A percentile compares a stretch with the other conserved stretches of the same genome.
Conservation (phyloP, 2,329 filamentous ascomycete genomes). For the Biscogniauxia sp. region DNA sequence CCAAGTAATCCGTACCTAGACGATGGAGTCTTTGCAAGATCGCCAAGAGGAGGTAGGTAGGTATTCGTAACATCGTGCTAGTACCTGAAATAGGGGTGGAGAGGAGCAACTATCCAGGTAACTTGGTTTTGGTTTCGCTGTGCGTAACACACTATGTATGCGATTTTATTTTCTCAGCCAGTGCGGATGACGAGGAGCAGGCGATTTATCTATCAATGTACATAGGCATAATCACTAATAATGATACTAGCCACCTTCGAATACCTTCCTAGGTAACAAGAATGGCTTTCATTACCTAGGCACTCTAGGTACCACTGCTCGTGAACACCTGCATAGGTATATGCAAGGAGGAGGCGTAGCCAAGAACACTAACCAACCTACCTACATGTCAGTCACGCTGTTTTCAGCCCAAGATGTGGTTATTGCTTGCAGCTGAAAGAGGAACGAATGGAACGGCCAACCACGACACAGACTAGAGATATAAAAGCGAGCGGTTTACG, state of each 20-base stretch:
- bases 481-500: no score
- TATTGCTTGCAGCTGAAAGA: background rate
- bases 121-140: background rate
- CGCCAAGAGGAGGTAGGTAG: no score
- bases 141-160: background rate
- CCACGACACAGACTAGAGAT: no score
- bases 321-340: background rate
- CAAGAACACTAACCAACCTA: no score
- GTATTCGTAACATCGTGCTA: no score
- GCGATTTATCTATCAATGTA: background rate
- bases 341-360: background rate
- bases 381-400: background rate
- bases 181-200: background rate
- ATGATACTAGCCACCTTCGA: background rate
- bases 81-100: background rate
- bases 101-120: background rate
- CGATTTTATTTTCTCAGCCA: background rate
- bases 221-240: background rate
- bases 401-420: background rate
- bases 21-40: no score
- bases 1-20: no score
- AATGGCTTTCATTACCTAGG: background rate
- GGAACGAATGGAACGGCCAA: no score
- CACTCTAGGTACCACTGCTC: no score
- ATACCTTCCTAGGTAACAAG: background rate